These are phyloP conservation scores for Eucalyptus brandiana DNA, from an alignment of 345 rosid genomes.

Conservation along the genomic window DNA sequence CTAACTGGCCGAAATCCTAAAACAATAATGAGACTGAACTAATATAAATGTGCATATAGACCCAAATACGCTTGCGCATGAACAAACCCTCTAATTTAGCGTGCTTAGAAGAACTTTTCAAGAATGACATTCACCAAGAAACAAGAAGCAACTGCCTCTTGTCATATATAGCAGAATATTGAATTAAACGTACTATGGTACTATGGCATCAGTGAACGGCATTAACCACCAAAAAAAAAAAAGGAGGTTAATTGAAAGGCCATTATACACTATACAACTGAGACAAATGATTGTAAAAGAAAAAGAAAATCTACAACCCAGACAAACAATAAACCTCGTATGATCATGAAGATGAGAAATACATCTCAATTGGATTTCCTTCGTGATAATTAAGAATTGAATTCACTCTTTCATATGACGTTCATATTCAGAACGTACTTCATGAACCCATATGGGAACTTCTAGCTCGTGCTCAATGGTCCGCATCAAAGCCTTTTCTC, in stretches of 20 bases:
- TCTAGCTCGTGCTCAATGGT: constrained; percentile 93
- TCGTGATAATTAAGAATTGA: background rate
- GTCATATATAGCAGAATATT: background rate
- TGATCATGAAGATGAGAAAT: background rate
- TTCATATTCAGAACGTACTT: constrained; percentile 84
- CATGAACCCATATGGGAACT: constrained; percentile 76
- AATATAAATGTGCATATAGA: background rate
- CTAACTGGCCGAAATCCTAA: background rate
- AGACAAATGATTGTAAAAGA: background rate
- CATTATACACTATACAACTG: background rate
- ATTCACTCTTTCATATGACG: constrained; percentile 92
- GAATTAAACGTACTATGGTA: background rate
- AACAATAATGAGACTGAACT: background rate
- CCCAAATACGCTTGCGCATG: background rate
- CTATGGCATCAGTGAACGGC: background rate
- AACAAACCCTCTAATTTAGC: background rate
- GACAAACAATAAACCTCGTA: background rate
- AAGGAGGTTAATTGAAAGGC: background rate
- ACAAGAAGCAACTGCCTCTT: background rate
- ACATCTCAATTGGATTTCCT: background rate
- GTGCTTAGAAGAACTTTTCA: background rate
- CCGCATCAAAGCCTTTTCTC: constrained; percentile 64
- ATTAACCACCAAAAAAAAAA: background rate
- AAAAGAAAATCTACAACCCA: background rate
- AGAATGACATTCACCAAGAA: background rate